Percentiles rank a stretch among this genome's conserved stretches.
Conservation (phyloP, 2,329 filamentous ascomycete genomes). For the Paracoccidioides lutzii region DNA sequence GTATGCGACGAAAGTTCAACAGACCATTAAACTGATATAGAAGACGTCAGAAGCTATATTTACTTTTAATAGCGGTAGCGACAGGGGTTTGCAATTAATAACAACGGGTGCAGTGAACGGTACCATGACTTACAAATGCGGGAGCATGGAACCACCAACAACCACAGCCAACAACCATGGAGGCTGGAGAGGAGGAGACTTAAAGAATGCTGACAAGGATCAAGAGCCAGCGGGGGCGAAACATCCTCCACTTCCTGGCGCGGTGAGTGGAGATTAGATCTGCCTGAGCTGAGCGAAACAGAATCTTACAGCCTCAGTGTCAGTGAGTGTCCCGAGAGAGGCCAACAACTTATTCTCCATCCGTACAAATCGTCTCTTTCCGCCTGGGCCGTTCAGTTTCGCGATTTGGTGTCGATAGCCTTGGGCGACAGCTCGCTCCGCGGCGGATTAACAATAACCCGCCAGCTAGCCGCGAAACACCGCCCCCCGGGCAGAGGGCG, state of each 20-base stretch:
- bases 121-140: background rate
- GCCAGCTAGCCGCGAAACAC: background rate
- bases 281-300: background rate
- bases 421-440: no score
- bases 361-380: no score
- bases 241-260: background rate
- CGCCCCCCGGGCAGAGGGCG: no score
- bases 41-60: background rate
- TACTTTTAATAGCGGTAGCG: background rate
- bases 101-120: background rate
- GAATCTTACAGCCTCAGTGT: background rate
- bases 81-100: background rate
- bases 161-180: no score
- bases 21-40: background rate
- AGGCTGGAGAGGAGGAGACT: background rate
- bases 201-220: background rate
- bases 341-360: no score
- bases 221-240: background rate
- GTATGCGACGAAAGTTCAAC: background rate
- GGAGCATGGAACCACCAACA: background rate
- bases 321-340: background rate
- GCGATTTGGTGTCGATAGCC: background rate
- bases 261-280: background rate
- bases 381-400: background rate
- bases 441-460: slow-evolving; percentile 1